phyloP scores from a whole-genome alignment of 768 basidiomycete species.

The Xerocomellus intermedius region DNA sequence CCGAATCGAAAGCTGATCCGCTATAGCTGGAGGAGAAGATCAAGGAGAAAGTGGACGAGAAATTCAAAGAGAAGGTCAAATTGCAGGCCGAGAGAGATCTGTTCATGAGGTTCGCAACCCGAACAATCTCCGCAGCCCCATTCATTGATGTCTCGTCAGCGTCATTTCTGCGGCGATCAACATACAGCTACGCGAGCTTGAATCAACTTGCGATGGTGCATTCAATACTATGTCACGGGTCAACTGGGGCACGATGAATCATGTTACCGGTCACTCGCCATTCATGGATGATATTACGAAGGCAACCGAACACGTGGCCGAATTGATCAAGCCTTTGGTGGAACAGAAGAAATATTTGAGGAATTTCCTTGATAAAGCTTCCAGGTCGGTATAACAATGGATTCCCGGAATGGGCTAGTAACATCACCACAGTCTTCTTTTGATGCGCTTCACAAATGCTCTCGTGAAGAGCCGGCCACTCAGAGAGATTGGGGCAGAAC shows the following conservation, averaged over 20 bases:
- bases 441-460: conserved; percentile 86
- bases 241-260: conserved; percentile 74
- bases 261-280: conserved; percentile 83
- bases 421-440: conserved; percentile 56
- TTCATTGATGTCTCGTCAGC: conserved; percentile 38
- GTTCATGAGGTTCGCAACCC: conserved; percentile 70
- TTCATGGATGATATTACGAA: conserved; percentile 78
- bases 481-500: conserved; percentile 92
- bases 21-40: conserved; percentile 89
- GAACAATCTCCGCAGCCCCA: neutral
- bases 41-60: conserved; percentile 72
- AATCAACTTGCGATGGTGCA: conserved; percentile 75
- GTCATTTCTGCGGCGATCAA: conserved; percentile 83
- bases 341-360: conserved; percentile 95
- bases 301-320: conserved; percentile 72
- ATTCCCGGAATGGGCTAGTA: neutral
- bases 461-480: conserved; percentile 89
- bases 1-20: neutral
- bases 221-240: conserved; percentile 75
- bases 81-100: conserved; percentile 85
- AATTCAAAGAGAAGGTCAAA: conserved; percentile 75
- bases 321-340: conserved; percentile 72
- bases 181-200: conserved; percentile 80
- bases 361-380: conserved; percentile 92
- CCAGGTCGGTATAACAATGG: conserved; percentile 54